Evolutionary conservation across 257 asterid genomes (phyloP).

Genomic region (Verbena officinalis): DNA sequence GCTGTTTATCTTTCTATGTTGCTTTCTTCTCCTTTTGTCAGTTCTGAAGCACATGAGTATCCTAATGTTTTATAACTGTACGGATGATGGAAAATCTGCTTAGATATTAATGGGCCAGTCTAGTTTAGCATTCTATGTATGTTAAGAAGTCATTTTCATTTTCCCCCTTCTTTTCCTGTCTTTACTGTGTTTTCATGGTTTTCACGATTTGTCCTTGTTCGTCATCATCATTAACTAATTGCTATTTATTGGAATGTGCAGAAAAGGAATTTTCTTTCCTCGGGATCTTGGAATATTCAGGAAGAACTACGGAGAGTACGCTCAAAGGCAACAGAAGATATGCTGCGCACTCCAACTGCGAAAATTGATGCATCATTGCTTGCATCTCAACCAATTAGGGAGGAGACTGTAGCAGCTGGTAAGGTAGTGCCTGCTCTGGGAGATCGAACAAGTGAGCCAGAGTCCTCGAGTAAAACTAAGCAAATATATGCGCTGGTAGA

Average conservation of each 20-base stretch:
- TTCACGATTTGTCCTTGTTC: constrained; percentile 14
- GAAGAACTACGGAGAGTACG: constrained; percentile 83
- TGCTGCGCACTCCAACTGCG: constrained; percentile 57
- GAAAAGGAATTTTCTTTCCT: constrained; percentile 64
- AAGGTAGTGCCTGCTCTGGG: constrained; percentile 29
- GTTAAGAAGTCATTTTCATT: neutral
- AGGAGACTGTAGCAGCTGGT: constrained; percentile 40
- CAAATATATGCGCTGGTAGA: constrained; percentile 36
- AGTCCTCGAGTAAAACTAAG: constrained; percentile 30
- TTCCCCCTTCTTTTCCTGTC: neutral
- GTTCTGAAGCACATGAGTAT: neutral
- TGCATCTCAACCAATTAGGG: constrained; percentile 32
- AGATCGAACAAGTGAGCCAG: constrained; percentile 38
- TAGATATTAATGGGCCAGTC: neutral
- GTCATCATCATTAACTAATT: constrained; percentile 4
- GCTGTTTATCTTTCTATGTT: neutral
- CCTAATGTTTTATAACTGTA: constrained; percentile 8
- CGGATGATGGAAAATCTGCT: constrained; percentile 11
- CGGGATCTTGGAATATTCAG: constrained; percentile 85
- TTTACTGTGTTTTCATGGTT: constrained; percentile 12
- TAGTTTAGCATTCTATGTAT: constrained; percentile 4
- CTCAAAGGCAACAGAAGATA: constrained; percentile 75
- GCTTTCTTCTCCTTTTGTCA: neutral
- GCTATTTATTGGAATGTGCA: constrained; percentile 38
- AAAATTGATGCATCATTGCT: constrained; percentile 48